Evolutionary conservation across 768 basidiomycete species (phyloP), one percentile per base, ranked within the genome.

Genomic region (Boletus vinaceobasis): DNA sequence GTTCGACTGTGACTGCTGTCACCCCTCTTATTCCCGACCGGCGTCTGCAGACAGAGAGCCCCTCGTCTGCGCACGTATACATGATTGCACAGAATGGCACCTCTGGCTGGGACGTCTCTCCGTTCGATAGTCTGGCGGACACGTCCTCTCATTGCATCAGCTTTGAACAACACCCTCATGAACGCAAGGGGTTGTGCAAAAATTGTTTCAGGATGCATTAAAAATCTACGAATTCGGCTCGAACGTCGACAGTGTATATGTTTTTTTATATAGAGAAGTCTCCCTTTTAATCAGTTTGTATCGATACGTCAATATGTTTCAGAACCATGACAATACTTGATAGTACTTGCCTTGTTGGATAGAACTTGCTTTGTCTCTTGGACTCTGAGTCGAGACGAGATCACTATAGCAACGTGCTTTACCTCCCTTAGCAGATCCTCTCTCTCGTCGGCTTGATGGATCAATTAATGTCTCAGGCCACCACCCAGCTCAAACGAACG

Each of bases 141-240:
- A 66, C 80, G 37, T 69, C 72, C 23, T 60, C 58, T 21, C 73
- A 70, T 10, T 86, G 87, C 62, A 65, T 57, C 23, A 74, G 77
- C 43, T 87, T 88, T 69, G 80, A 79, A 63, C 85, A 87, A 71
- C 83, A 84, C 65, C 82, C 82, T 40, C 84, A 84, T 73, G 84
- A 87, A 71, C 74, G 77, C 43, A 77, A 78, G 64, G 85, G 85
- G 7, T 75, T 82, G 72, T 87, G 87, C 69, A 83, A 75, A 58
- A 84, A 82, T 59, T 90, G 87, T 67, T 81, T 82, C 61, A 77
- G 82, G 69, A 71, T 75, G 64, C 83, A 85, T 32, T 61, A 36
- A 60, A 7, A 7, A n/a, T 26, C 11, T 52, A n/a, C 35, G 39
- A n/a, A n/a, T 43, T n/a, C 39, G 3, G 31, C 33, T 15, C 11